Evolutionary conservation across 768 basidiomycete species (phyloP).

Genomic region (Hygrophoropsis aurantiaca): DNA sequence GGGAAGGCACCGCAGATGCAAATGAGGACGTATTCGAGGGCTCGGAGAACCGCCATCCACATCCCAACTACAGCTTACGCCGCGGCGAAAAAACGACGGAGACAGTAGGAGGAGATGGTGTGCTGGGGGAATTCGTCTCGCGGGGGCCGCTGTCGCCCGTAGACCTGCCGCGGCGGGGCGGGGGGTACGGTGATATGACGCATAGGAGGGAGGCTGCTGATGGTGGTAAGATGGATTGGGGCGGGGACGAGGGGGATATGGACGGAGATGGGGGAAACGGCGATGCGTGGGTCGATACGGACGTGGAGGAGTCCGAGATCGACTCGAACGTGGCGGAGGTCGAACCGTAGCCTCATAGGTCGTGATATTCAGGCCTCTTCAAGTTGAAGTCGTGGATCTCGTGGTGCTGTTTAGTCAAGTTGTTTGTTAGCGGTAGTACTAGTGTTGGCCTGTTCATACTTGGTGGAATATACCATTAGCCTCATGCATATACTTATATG

Average conservation of each 20-base stretch:
- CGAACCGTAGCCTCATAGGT: too few species aligned
- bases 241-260: not conserved
- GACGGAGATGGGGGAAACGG: slow-evolving; percentile 22
- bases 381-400: too few species aligned
- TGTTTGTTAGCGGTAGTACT: too few species aligned
- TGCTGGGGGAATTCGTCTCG: not conserved
- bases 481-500: too few species aligned
- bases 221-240: too few species aligned
- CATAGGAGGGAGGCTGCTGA: too few species aligned
- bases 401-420: too few species aligned
- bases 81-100: not conserved
- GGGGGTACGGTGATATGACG: slow-evolving; percentile 9
- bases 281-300: slow-evolving; percentile 41
- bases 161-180: not conserved
- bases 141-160: slow-evolving; percentile 12
- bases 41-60: not conserved
- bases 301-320: slow-evolving; percentile 31
- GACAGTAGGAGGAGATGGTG: too few species aligned
- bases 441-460: too few species aligned
- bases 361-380: too few species aligned
- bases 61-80: not conserved
- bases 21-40: slow-evolving; percentile 17
- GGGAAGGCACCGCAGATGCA: slow-evolving; percentile 14
- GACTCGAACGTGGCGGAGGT: too few species aligned
- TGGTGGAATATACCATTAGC: too few species aligned